phyloP scores from a whole-genome alignment of 2,329 filamentous ascomycete species.

The Madurella fahalii region DNA sequence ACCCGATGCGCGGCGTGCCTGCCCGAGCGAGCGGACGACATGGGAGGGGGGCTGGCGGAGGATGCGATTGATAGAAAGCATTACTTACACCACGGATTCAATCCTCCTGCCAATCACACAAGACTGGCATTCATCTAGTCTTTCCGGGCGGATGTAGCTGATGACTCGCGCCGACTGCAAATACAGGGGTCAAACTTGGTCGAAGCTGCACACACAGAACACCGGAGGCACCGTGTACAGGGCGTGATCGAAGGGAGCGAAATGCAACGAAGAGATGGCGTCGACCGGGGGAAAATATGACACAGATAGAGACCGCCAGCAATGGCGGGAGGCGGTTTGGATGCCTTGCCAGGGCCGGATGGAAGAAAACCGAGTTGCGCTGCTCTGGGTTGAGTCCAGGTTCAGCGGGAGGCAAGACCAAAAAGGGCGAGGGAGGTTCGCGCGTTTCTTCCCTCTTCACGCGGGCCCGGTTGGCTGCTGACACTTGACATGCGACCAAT shows the following conservation, averaged over 20 bases:
- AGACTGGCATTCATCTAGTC: background rate
- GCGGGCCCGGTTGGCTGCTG: conserved; percentile 17
- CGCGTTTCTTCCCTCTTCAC: conserved; percentile 20
- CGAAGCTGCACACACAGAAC: background rate
- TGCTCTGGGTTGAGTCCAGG: background rate
- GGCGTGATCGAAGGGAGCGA: background rate
- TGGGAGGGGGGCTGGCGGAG: no score
- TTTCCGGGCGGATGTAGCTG: background rate
- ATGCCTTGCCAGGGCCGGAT: background rate
- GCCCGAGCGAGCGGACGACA: background rate
- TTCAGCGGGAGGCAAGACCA: background rate
- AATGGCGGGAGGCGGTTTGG: background rate
- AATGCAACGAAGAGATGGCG: background rate
- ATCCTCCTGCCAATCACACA: background rate
- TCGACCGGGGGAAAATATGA: background rate
- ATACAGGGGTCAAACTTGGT: background rate
- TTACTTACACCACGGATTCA: conserved; percentile 6
- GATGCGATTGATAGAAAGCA: background rate
- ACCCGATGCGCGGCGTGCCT: background rate
- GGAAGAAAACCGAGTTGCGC: background rate
- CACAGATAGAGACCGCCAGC: background rate
- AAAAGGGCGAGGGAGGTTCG: conserved; percentile 11
- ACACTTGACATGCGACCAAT: conserved; percentile 14
- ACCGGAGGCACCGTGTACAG: background rate
- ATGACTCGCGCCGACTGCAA: background rate